A percentile compares a stretch with the other conserved stretches of the same genome.
Evolutionary conservation across 345 rosid genomes (phyloP).

Genomic region (Salix exigua): DNA sequence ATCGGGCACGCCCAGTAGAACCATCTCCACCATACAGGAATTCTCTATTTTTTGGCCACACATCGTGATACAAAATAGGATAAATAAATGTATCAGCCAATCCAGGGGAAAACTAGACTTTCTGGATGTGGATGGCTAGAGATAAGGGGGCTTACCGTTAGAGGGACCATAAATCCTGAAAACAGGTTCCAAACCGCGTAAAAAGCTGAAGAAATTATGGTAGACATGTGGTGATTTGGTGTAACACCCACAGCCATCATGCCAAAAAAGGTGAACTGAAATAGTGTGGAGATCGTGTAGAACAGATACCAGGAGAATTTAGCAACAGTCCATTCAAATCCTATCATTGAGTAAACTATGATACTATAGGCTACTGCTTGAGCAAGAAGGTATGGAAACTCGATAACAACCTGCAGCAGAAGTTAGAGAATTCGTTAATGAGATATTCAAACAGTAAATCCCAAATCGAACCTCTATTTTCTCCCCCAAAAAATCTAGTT

Average conservation of each 20-base stretch:
- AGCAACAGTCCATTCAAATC: slow-evolving; percentile 47
- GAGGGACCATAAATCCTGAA: slow-evolving; percentile 59
- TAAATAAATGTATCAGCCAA: too few species aligned
- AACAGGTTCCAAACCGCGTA: slow-evolving; percentile 55
- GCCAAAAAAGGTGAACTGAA: slow-evolving; percentile 63
- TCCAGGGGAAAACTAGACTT: too few species aligned
- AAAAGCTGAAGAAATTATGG: slow-evolving; percentile 48
- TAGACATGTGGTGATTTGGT: slow-evolving; percentile 54
- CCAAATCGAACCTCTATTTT: too few species aligned
- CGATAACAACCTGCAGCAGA: slow-evolving; percentile 43
- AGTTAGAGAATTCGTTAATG: background rate
- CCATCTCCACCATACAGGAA: slow-evolving; percentile 30
- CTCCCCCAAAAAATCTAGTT: background rate
- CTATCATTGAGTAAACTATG: slow-evolving; percentile 59
- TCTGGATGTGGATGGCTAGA: too few species aligned
- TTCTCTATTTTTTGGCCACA: slow-evolving; percentile 9
- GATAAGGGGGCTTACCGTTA: slow-evolving; percentile 37
- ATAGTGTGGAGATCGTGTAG: slow-evolving; percentile 49
- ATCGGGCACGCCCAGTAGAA: slow-evolving; percentile 22
- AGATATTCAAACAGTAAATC: background rate
- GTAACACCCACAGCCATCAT: slow-evolving; percentile 73
- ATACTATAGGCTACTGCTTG: slow-evolving; percentile 46
- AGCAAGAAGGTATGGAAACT: slow-evolving; percentile 48
- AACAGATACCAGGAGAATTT: slow-evolving; percentile 65
- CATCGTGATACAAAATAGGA: background rate